Percentiles rank a stretch among this genome's conserved stretches.
Evolutionary conservation across 78 protist species (phyloP).

Genomic region (Guillardia theta): DNA sequence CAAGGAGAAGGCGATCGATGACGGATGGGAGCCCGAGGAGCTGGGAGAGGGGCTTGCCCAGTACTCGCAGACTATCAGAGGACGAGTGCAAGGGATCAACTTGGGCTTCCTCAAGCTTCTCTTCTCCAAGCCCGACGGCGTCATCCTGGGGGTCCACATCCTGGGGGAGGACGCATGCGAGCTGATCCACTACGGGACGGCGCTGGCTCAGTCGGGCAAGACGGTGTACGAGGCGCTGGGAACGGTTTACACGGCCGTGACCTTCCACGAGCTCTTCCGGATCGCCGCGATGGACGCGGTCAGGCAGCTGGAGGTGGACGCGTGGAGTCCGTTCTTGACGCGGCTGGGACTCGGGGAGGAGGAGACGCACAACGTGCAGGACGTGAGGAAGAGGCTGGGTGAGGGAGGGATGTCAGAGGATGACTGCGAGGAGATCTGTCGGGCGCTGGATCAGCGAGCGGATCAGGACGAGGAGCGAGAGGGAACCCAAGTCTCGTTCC

Average conservation of each 20-base stretch:
- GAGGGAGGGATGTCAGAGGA: no score
- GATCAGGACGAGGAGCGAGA: no score
- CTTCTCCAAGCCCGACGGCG: not conserved
- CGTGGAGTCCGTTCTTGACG: not conserved
- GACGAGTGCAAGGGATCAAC: not conserved
- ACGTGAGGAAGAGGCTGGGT: no score
- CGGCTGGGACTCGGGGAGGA: not conserved
- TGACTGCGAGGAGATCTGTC: no score
- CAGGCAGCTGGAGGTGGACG: not conserved
- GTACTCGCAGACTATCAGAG: slow-evolving; percentile 2
- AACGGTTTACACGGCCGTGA: not conserved
- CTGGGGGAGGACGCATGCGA: slow-evolving; percentile 46
- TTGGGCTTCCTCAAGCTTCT: not conserved
- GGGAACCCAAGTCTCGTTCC: not conserved
- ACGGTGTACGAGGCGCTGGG: not conserved
- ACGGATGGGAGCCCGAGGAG: not conserved
- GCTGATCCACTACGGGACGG: slow-evolving; percentile 39
- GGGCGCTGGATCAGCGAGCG: no score
- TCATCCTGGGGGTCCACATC: slow-evolving; percentile 29
- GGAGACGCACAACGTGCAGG: not conserved
- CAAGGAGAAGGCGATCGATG: not conserved
- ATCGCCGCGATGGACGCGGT: slow-evolving; percentile 16
- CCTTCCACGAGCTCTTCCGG: slow-evolving; percentile 46
- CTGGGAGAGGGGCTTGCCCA: not conserved
- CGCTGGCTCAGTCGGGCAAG: slow-evolving; percentile 17